Base-by-base conservation (phyloP, 1,284 basidiomycete genomes). In the Macrocybe sp. region DNA sequence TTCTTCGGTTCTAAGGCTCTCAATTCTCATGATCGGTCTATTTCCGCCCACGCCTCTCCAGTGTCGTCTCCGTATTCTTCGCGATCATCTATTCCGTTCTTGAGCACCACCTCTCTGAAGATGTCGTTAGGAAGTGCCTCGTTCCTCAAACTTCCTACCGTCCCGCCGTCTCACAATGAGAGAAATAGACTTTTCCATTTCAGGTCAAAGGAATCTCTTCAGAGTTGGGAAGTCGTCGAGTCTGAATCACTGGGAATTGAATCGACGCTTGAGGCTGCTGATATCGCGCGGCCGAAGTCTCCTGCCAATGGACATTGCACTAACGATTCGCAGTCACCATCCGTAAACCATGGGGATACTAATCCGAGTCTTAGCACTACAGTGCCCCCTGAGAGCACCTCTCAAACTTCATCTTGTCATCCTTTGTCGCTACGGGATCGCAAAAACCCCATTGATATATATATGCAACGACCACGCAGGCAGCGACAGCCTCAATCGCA, bases 91-190 rank as follows among this genome's bases (percentile, higher is more conserved):
- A 53, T 59, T 22, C 55, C 58, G 6, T 69, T 72, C 51, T 65
- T 69, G 47, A 73, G 72, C 52, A 66, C 70, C 1, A 65, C 65
- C 16, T 72, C 72, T 8, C 59, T 73, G 22, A 61, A 54, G 40
- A 53, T 55, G 52, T 51, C 58, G 2, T 52, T 54, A 48, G 56
- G 65, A 6, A 64, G 64, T 1, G 53, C 62, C 4, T 67, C 68
- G 6, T 61, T 67, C 32, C 55, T 61, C 22, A 16, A 56, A 52
- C 41, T 56, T 55, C 29, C 45, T 64, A 10, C 58, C 64, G 5
- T 60, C 65, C 5, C 64, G 55, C 45, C 47, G 66, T 10, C 61
- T 69, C 42, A 55, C 59, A 8, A 55, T 55, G 12, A 67, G 63
- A 49, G 62, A 59, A 14, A 70, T 67, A 52, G 65, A 65, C n/a